phyloP scores from a whole-genome alignment of 129 eudicot genomes.

The carrot (Daucus carota) region DNA sequence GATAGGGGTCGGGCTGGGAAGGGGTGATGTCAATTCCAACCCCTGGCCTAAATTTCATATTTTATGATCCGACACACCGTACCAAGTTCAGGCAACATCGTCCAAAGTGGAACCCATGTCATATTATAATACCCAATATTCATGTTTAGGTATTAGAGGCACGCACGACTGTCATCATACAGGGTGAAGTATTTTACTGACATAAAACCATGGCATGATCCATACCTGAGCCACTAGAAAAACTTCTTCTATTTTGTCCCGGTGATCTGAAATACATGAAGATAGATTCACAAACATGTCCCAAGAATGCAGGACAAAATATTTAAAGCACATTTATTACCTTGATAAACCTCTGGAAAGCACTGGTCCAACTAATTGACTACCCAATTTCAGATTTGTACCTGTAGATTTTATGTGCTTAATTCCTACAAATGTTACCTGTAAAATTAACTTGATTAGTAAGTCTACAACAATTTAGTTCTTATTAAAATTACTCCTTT shows the following conservation, averaged over 20 bases:
- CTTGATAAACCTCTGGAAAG: constrained; percentile 40
- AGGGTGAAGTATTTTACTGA: background rate
- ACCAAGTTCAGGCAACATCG: background rate
- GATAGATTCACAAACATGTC: too few species aligned
- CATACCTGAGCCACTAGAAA: constrained; percentile 69
- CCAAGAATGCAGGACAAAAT: too few species aligned
- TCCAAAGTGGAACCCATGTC: background rate
- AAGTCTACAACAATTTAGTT: background rate
- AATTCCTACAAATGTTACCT: constrained; percentile 25
- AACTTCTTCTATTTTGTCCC: constrained; percentile 38
- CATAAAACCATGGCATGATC: background rate
- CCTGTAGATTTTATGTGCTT: constrained; percentile 22
- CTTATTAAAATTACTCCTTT: background rate
- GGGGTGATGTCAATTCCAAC: background rate
- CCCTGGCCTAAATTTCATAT: background rate
- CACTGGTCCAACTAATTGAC: constrained; percentile 28
- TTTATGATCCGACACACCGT: background rate
- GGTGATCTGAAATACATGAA: constrained; percentile 32
- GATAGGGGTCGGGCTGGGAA: background rate
- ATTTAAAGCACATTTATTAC: too few species aligned
- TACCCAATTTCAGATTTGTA: constrained; percentile 19
- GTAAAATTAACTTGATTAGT: background rate
- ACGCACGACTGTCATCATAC: background rate
- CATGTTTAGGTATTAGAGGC: background rate
- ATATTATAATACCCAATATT: background rate